Base-by-base conservation (phyloP, 345 rosid species). In the Laguncularia racemosa region DNA sequence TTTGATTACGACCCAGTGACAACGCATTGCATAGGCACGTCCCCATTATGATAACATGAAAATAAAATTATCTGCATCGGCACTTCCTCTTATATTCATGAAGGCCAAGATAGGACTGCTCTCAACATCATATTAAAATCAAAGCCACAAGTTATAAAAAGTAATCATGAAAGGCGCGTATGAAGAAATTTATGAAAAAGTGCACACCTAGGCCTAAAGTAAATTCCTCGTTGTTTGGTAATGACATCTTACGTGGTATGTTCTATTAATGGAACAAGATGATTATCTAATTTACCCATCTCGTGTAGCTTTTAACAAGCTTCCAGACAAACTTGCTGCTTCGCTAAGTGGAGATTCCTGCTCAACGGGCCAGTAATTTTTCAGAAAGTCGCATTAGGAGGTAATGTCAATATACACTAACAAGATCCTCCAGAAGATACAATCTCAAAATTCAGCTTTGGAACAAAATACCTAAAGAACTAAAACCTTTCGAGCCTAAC, bases 301-400 rank as follows among this genome's bases (percentile, higher is more conserved):
- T 73, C 81, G 47, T 78, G 86, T 52, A 89, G 82, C 74, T 74
- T 82, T 79, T 79, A 80, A 63, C 79, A 83, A 55, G 90, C 90
- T 70, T 84, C 91, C 67, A 81, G 64, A 79, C 95, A 81, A 26
- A 67, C 88, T n/a, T 68, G 79, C 73, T 81, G 84, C 73, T 75
- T 83, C 47, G 84, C 79, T 63, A 71, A 57, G 56, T 60, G 81
- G 65, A 78, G 72, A 67, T 62, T 84, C 72, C 74, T 76, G 59
- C 69, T 64, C 46, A 33, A 19, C 28, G 84, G 91, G 62, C 87
- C 93, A 66, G 64, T 80, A 58, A 80, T 51, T 58, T 77, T 75
- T 53, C 74, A 79, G 58, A 78, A 69, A 55, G 83, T 65, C 21
- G 84, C 78, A 69, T 64, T 75, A 16, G 79, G 69, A 60, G 95